These are phyloP conservation scores for Hypoxylon sp. DNA, from an alignment of 2,329 filamentous ascomycete genomes.

Conservation along the genomic window DNA sequence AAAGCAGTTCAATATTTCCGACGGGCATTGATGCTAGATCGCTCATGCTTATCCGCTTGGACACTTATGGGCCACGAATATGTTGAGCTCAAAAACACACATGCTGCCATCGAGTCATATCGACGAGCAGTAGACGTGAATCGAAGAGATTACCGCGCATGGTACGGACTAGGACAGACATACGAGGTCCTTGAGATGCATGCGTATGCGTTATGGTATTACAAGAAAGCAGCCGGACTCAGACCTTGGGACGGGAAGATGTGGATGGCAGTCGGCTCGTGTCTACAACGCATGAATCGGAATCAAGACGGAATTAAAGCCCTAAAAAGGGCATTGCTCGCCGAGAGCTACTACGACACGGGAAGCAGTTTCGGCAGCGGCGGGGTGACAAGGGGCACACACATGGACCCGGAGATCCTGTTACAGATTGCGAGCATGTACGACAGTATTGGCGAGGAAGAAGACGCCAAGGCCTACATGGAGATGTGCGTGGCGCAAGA, in stretches of 20 bases:
- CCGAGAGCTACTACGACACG: conserved; percentile 86
- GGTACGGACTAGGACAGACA: conserved; percentile 97
- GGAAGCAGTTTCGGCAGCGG: conserved; percentile 69
- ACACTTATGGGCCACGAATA: conserved; percentile 99
- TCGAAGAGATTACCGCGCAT: conserved; percentile 94
- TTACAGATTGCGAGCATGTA: conserved; percentile 92
- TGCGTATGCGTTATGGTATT: conserved; percentile 97
- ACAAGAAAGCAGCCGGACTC: conserved; percentile 92
- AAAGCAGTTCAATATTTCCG: conserved; percentile 99
- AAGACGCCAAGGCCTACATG: conserved; percentile 93
- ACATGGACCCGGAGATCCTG: conserved; percentile 91
- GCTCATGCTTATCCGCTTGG: conserved; percentile 94
- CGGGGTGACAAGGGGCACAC: conserved; percentile 64
- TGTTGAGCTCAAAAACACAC: conserved; percentile 97
- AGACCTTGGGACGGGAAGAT: conserved; percentile 98
- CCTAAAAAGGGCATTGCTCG: conserved; percentile 90
- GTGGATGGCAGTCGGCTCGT: conserved; percentile 97
- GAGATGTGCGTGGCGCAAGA: conserved; percentile 95
- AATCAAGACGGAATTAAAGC: conserved; percentile 94
- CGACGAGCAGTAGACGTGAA: conserved; percentile 96
- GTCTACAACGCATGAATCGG: conserved; percentile 89
- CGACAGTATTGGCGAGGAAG: conserved; percentile 81
- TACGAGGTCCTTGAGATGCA: conserved; percentile 99
- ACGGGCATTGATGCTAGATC: conserved; percentile 89
- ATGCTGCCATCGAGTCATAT: conserved; percentile 97